These are phyloP conservation scores for Mycena galericulata DNA, from an alignment of 768 basidiomycete species.

Conservation along the genomic window DNA sequence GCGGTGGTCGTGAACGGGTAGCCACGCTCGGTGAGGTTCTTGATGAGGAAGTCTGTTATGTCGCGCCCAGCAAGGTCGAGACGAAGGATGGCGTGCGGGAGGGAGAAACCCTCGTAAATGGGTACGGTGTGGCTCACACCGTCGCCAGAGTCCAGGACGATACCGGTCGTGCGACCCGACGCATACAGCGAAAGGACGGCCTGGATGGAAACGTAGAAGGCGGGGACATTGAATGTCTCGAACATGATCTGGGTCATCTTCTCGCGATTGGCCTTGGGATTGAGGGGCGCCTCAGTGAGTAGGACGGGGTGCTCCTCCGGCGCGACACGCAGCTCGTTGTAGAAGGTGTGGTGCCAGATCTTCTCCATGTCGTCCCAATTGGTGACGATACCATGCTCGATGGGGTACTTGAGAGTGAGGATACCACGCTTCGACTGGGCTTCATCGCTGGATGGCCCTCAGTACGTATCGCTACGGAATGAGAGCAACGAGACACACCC, in stretches of 20 bases:
- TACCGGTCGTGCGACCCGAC: constrained; percentile 94
- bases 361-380: constrained; percentile 99
- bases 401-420: constrained; percentile 92
- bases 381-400: constrained; percentile 94
- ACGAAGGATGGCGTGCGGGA: constrained; percentile 94
- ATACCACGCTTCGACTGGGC: constrained; percentile 97
- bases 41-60: constrained; percentile 86
- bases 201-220: constrained; percentile 93
- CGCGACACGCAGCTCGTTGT: constrained; percentile 94
- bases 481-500: constrained; percentile 64
- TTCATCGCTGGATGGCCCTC: constrained; percentile 81
- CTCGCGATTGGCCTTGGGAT: constrained; percentile 93
- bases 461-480: constrained; percentile 32
- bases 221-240: constrained; percentile 94
- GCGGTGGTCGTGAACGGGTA: constrained; percentile 95
- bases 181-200: constrained; percentile 93
- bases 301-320: constrained; percentile 94
- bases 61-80: constrained; percentile 95
- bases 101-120: constrained; percentile 94
- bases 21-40: constrained; percentile 90
- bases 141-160: constrained; percentile 96
- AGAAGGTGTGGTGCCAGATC: constrained; percentile 98
- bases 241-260: constrained; percentile 99
- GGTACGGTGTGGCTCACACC: constrained; percentile 97
- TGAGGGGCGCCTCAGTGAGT: constrained; percentile 91